phyloP scores from a whole-genome alignment of 306 rosid genomes.

The Calophaca sinica region DNA sequence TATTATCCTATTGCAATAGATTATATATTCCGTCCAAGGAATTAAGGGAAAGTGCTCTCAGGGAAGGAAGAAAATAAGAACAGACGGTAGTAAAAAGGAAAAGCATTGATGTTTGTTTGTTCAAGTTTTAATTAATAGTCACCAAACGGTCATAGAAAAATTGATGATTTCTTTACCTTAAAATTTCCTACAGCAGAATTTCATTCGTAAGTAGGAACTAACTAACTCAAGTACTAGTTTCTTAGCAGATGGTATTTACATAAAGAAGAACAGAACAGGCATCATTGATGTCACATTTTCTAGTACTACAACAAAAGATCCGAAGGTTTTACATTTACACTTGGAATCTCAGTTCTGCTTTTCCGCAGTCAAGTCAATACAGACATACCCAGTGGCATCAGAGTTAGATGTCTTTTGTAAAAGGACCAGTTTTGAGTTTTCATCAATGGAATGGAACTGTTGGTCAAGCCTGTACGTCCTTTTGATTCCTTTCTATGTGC shows the following conservation, averaged over 20 bases:
- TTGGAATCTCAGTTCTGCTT: conserved; percentile 32
- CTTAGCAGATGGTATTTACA: not conserved
- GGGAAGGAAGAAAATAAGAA: not conserved
- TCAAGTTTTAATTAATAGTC: not conserved
- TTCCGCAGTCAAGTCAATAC: conserved; percentile 16
- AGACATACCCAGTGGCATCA: not conserved
- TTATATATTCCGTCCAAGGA: not conserved
- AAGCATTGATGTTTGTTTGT: conserved; percentile 5
- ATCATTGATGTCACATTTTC: conserved; percentile 21
- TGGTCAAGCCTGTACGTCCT: conserved; percentile 40
- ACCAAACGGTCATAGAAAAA: conserved; percentile 21
- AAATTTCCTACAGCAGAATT: not conserved
- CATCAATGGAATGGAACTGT: not conserved
- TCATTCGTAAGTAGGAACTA: not conserved
- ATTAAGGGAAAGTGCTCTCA: not conserved
- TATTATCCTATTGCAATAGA: conserved; percentile 17
- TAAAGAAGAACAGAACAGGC: not conserved
- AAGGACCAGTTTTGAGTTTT: conserved; percentile 5
- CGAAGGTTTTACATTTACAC: not conserved
- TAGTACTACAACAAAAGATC: conserved; percentile 24
- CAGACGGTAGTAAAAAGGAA: conserved; percentile 21
- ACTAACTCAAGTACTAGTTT: conserved; percentile 6
- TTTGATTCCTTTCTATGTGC: conserved; percentile 41
- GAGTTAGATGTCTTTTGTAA: conserved; percentile 17
- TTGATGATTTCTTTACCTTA: conserved; percentile 9